Base-by-base conservation (phyloP, 192 early-diverging fungal genomes). In the Lobosporangium transversale region DNA sequence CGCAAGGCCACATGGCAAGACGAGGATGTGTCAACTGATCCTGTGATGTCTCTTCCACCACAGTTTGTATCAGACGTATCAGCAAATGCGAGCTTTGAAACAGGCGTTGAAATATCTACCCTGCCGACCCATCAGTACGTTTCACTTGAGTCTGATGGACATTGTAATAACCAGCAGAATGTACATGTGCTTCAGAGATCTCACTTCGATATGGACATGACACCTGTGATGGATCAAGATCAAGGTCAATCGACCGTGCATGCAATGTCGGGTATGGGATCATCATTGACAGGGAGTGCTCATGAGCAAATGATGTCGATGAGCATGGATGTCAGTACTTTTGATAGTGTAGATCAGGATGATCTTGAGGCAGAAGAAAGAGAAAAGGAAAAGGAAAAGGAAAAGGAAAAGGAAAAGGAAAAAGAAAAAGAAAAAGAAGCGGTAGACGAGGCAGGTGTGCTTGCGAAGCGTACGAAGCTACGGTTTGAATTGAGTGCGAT, bases 381-480 rank as follows among this genome's bases (percentile, higher is more conserved):
- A 21, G 36, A 29, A 4, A n/a, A n/a, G n/a, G n/a, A n/a, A n/a
- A n/a, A n/a, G n/a, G n/a, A n/a, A n/a, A n/a, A n/a, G n/a, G n/a
- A n/a, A n/a, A n/a, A n/a, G n/a, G n/a, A n/a, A n/a, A n/a, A n/a
- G n/a, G n/a, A n/a, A n/a, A n/a, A n/a, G n/a, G n/a, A n/a, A n/a
- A n/a, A n/a, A n/a, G n/a, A n/a, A n/a, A n/a, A n/a, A n/a, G n/a
- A n/a, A n/a, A n/a, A n/a, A n/a, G n/a, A n/a, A n/a, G n/a, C n/a
- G n/a, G n/a, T n/a, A n/a, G n/a, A n/a, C n/a, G 27, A 30, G 14
- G 20, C 24, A 30, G 52, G 52, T 29, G 29, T 53, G 11, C 17
- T 54, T 20, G 58, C 24, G 31, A 64, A 64, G 30, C 18, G 52
- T 23, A 24, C 62, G 2, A 64, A 45, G 18, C 52, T 40, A 27